Percentiles rank a stretch among this genome's conserved stretches.
Evolutionary conservation across 1,139 yeast species (phyloP).

Genomic region (Suhomyces yuchorum): DNA sequence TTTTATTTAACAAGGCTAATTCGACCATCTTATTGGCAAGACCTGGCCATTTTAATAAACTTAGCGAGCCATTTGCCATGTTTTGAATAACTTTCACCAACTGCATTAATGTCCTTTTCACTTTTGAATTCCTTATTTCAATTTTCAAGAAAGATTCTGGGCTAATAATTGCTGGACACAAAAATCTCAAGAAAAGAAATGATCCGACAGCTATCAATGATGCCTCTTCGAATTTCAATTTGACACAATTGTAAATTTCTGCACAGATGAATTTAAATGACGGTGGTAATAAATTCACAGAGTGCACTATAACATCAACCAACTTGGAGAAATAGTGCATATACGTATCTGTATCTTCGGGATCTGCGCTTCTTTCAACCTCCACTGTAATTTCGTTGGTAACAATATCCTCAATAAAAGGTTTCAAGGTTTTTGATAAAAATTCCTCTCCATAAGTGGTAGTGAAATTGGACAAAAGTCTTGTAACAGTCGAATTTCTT

Average conservation of each 20-base stretch:
- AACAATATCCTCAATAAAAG: slow-evolving; percentile 56
- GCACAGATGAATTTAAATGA: slow-evolving; percentile 77
- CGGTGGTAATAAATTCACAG: slow-evolving; percentile 62
- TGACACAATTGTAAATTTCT: slow-evolving; percentile 66
- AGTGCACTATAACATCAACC: slow-evolving; percentile 61
- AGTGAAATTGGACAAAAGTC: slow-evolving; percentile 71
- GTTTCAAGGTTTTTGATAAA: slow-evolving; percentile 53
- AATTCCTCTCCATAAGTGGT: slow-evolving; percentile 65
- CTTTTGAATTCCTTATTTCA: slow-evolving; percentile 46
- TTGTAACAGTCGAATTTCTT: slow-evolving; percentile 80
- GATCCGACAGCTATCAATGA: slow-evolving; percentile 81
- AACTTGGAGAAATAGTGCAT: slow-evolving; percentile 59
- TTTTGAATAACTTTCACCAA: slow-evolving; percentile 85
- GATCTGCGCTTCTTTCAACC: slow-evolving; percentile 56
- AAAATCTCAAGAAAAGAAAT: slow-evolving; percentile 77
- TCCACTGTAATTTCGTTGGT: slow-evolving; percentile 58
- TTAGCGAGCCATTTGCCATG: slow-evolving; percentile 77
- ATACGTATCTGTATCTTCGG: slow-evolving; percentile 52
- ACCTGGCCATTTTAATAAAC: slow-evolving; percentile 62
- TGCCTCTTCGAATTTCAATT: slow-evolving; percentile 66
- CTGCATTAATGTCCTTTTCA: slow-evolving; percentile 75
- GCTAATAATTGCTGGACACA: slow-evolving; percentile 90
- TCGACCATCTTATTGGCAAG: slow-evolving; percentile 45
- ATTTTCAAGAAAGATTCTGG: slow-evolving; percentile 69
- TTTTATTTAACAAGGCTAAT: slow-evolving; percentile 45